Base-by-base conservation (phyloP, 768 basidiomycete genomes). In the Termitomyces sp. region DNA sequence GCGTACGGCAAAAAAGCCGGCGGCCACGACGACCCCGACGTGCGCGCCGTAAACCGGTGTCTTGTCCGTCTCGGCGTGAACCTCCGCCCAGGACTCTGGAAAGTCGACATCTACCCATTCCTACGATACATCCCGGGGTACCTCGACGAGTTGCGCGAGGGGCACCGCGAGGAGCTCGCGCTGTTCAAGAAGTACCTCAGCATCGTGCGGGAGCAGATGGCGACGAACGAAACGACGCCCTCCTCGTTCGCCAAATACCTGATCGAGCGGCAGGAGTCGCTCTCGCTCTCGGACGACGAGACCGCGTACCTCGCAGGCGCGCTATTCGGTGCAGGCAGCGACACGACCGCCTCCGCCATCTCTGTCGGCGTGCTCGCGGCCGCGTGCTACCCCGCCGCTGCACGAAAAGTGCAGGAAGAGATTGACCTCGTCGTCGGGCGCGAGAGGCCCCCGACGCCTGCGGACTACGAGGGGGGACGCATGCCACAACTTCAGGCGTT, bases 241-340 rank as follows among this genome's bases (percentile, higher is more conserved):
- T 73, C 0, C 69, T 83, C 81, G 20, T 87, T 87, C 63, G 82
- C 77, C 0, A 79, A 76, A 65, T 82, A 84, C 59, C 76, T 87
- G 29, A 70, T 86, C 1, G 80, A 85, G 60, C 78, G 78, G 18
- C 83, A 86, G 62, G 57, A 65, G 1, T 77, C 81, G 47, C 78
- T 83, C 48, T 80, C 77, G 12, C 75, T 86, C 10, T 77, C 82
- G 3, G 73, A 81, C 54, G 73, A 80, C 54, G 85, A 87, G 63
- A 77, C 79, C 28, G 80, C 85, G 0, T 87, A 87, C 65, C 77
- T 87, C 26, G 81, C 81, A 0, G 86, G 86, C 0, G 77, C 78
- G 39, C 81, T 87, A 69, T 87, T 84, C 58, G 86, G 86, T 26
- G 85, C 85, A 34, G 86, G 86, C 15, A 79, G 82, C 0, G 86